Conservation (phyloP, 2,329 filamentous ascomycete genomes). For the Fonsecaea pedrosoi region DNA sequence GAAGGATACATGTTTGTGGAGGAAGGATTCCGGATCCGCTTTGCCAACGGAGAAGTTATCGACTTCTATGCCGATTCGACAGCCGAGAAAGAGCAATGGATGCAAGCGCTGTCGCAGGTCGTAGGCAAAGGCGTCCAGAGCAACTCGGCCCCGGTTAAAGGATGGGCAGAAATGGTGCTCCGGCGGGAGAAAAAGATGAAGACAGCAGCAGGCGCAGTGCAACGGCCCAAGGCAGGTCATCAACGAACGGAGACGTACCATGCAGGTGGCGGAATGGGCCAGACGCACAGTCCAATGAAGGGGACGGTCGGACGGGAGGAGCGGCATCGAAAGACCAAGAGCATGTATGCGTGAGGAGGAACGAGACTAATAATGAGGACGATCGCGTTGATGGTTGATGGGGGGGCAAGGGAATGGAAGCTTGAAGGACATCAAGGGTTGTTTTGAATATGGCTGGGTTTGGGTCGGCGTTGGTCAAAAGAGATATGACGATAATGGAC, state of each 20-base stretch:
- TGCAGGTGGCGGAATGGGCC: constrained; percentile 31
- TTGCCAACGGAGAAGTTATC: constrained; percentile 97
- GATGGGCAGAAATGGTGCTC: constrained; percentile 69
- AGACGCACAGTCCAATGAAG: constrained; percentile 38
- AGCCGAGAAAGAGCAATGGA: constrained; percentile 90
- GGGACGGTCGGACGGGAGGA: constrained; percentile 26
- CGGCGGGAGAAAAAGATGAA: constrained; percentile 50
- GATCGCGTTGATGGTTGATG: constrained; percentile 7
- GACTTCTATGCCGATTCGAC: constrained; percentile 96
- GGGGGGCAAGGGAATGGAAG: constrained; percentile 1
- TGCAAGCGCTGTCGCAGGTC: constrained; percentile 80
- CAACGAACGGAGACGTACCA: constrained; percentile 41
- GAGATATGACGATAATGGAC: constrained; percentile 6
- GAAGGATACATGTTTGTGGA: constrained; percentile 99
- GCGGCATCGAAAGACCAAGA: constrained; percentile 39
- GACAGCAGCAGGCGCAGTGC: constrained; percentile 3
- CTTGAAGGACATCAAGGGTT: not conserved
- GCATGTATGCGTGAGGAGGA: constrained; percentile 34
- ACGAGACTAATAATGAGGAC: constrained; percentile 15
- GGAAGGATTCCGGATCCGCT: constrained; percentile 97
- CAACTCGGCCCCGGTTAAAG: constrained; percentile 51
- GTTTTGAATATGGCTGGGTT: not conserved
- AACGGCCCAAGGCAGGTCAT: constrained; percentile 33
- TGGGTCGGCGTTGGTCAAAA: constrained; percentile 1
- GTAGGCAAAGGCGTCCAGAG: constrained; percentile 59